Base-by-base conservation (phyloP, 228 moss, liverwort and hornwort species). In the Sphagnum fallax region DNA sequence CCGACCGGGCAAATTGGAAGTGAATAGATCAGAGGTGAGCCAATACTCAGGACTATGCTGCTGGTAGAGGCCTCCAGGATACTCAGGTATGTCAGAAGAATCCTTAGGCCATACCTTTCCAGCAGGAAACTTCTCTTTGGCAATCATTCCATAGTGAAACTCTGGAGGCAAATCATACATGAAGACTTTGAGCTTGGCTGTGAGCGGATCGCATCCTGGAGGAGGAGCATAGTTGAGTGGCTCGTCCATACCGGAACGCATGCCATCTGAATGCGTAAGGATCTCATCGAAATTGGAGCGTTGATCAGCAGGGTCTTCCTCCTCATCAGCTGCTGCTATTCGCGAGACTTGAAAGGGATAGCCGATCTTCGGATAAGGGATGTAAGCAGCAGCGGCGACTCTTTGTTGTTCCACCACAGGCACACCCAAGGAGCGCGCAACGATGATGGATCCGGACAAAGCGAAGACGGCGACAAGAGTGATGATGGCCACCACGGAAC, bases 11-110 rank as follows among this genome's bases (percentile, higher is more conserved):
- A 76, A 52, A 15, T 75, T 75, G 47, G 87, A 85, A 5, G 85
- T 87, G 4, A 92, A 71, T 7, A 92, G 50, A 67, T 92, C 91
- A 0, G 84, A 77, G 1, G 89, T 83, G 11, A 92, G 75, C 89
- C 89, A 92, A 62, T 89, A 92, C 80, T 92, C 87, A 8, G 79
- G 82, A 63, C 91, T 92, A 75, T 89, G 91, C 64, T 89, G 91
- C 73, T 80, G 79, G 63, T 92, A 87, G 63, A 92, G 75, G 6
- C 89, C 89, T 14, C 89, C 89, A 1, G 76, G 83, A 52, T 92
- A 92, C 4, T 62, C 52, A 6, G 91, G 89, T 12, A 89, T 75
- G 63, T 71, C 67, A 10, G 81, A 65, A 5, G 78, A 49, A 13
- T 75, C 87, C 9, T 70, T 16, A 1, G 89, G 91, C 91, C 89